Percentiles rank a stretch among this genome's conserved stretches.
These are phyloP conservation scores for Pisolithus tinctorius DNA, from an alignment of 768 basidiomycete genomes.

Conservation along the genomic window DNA sequence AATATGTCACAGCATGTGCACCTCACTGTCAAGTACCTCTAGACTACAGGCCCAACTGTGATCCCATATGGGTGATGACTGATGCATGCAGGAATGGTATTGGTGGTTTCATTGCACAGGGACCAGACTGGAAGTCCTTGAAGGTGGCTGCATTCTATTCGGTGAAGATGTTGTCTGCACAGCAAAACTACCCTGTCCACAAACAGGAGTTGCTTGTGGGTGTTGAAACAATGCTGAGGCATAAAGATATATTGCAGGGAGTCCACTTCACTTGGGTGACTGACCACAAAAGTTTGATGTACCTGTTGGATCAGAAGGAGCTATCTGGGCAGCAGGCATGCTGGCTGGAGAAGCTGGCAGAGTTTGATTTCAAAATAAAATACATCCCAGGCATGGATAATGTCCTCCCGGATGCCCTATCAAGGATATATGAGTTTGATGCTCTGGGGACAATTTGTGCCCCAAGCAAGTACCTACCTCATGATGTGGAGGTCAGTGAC, in stretches of 20 bases:
- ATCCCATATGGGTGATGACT: too few relatives aligned
- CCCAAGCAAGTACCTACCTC: neutral
- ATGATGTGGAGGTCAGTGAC: neutral
- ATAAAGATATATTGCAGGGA: conserved; percentile 23
- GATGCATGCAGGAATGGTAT: too few relatives aligned
- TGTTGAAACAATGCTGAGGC: conserved; percentile 16
- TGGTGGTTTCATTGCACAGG: neutral
- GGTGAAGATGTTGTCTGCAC: too few relatives aligned
- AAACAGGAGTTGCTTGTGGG: conserved; percentile 32
- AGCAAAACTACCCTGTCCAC: conserved; percentile 25
- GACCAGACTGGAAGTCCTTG: neutral
- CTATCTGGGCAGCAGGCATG: too few relatives aligned
- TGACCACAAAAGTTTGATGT: conserved; percentile 12
- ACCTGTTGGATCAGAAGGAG: too few relatives aligned
- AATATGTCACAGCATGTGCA: neutral
- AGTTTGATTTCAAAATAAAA: conserved; percentile 13
- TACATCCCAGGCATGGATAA: conserved; percentile 20
- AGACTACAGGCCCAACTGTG: too few relatives aligned
- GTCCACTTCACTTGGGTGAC: conserved; percentile 23
- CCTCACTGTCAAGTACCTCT: conserved; percentile 3
- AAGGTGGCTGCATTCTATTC: neutral
- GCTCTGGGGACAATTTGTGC: conserved; percentile 15
- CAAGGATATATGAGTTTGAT: conserved; percentile 4
- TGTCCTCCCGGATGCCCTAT: too few relatives aligned
- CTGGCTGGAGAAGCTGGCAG: conserved; percentile 20